phyloP scores from a whole-genome alignment of 257 asterid species.

The Euphrasia confusa region DNA sequence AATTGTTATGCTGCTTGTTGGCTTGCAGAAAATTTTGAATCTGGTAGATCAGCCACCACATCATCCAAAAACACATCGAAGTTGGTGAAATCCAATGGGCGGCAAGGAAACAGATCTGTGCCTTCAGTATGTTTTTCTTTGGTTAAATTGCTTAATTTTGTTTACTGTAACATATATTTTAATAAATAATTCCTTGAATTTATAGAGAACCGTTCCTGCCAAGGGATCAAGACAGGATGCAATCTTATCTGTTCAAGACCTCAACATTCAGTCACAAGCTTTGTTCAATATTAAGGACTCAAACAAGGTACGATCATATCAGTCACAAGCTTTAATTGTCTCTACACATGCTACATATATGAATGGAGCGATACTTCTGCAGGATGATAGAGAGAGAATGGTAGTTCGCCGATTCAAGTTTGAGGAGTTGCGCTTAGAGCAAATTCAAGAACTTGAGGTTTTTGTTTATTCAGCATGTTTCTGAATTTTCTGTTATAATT shows the following conservation, averaged over 20 bases:
- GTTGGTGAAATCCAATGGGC: conserved; percentile 64
- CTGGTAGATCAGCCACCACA: conserved; percentile 49
- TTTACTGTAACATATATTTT: neutral
- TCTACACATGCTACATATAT: conserved; percentile 11
- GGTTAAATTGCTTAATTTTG: conserved; percentile 22
- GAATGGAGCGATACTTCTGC: conserved; percentile 31
- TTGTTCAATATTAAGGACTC: conserved; percentile 80
- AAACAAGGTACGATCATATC: conserved; percentile 51
- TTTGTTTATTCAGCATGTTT: conserved; percentile 20
- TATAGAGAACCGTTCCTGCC: conserved; percentile 59
- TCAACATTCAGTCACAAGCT: conserved; percentile 75
- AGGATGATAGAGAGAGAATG: conserved; percentile 93
- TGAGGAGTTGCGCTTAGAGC: conserved; percentile 91
- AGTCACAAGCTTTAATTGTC: conserved; percentile 4
- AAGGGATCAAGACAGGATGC: conserved; percentile 82
- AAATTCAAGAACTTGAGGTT: conserved; percentile 99
- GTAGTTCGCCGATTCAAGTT: conserved; percentile 85
- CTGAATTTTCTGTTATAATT: conserved; percentile 8
- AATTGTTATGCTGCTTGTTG: conserved; percentile 23
- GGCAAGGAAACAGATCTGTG: conserved; percentile 69
- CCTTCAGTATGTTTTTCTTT: conserved; percentile 55
- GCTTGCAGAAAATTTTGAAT: conserved; percentile 54
- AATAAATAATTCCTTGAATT: conserved; percentile 19
- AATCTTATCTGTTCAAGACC: conserved; percentile 72
- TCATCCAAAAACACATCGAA: conserved; percentile 63